Base-by-base conservation (phyloP, 805 yeast species). In the Torulaspora indica region DNA sequence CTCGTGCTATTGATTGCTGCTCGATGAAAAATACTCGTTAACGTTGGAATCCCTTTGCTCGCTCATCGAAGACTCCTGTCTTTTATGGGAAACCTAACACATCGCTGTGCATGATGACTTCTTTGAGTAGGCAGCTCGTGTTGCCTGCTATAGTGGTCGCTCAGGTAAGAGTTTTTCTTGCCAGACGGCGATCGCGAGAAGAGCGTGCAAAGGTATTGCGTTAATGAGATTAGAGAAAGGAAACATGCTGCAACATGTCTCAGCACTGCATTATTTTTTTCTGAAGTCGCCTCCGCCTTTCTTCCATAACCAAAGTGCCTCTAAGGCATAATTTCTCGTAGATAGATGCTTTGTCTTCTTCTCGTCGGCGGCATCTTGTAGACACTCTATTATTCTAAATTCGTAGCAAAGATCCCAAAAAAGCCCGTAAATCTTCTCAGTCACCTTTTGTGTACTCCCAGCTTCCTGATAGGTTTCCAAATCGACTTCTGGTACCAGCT, bases 231-330 rank as follows among this genome's bases (percentile, higher is more conserved):
- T 18, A 18, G 14, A 32, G 27, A 43, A 42, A 44, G 45, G 49
- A 46, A 30, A 46, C 55, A 44, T 40, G 32, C 32, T 14, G 30
- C 36, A 32, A 20, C 31, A 46, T 12, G 38, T 42, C 15, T 35
- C 47, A 25, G 10, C n/a, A 35, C 32, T 49, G 34, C 25, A n/a
- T n/a, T 41, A 35, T 3, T 34, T 46, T 30, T 36, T 45, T 40
- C 59, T 51, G 35, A 52, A 56, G 49, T 67, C 71, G 23, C 73
- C 73, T 22, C 74, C 74, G 34, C 74, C 74, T 47, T 66, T 66
- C 53, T 75, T 81, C 93, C 95, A 87, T 42, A 90, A 66, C 95
- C 96, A 90, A 28, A 90, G 71, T 0, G 96, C 95, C 53, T 90
- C 97, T 24, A 84, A 73, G 1, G 96, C 95, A 61, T 88, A 86